A percentile compares a stretch with the other conserved stretches of the same genome.
phyloP scores from a whole-genome alignment of 495 filamentous ascomycete genomes.

The Zalerion maritima region DNA sequence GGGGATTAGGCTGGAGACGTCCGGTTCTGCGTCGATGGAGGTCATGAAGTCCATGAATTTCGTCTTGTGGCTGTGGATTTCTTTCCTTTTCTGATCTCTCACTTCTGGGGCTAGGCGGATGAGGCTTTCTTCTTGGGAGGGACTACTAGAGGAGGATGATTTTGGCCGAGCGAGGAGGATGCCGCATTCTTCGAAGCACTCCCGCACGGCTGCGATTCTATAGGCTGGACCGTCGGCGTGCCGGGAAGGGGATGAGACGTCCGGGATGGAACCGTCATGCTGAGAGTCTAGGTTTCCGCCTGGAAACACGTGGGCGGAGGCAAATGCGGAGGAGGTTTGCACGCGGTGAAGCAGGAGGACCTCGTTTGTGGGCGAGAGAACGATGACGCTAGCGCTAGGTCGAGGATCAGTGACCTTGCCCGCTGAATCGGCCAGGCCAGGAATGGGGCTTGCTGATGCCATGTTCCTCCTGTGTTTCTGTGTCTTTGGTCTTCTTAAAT shows the following conservation, averaged over 20 bases:
- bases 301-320: constrained; percentile 90
- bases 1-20: constrained; percentile 56
- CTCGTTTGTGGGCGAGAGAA: constrained; percentile 75
- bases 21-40: constrained; percentile 43
- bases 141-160: constrained; percentile 28
- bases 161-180: constrained; percentile 58
- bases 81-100: constrained; percentile 49
- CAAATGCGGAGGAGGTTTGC: constrained; percentile 63
- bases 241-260: constrained; percentile 24
- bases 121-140: constrained; percentile 43
- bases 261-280: constrained; percentile 51
- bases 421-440: no score
- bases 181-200: constrained; percentile 91
- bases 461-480: constrained; percentile 4
- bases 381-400: constrained; percentile 48
- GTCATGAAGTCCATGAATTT: constrained; percentile 55
- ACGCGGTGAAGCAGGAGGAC: constrained; percentile 81
- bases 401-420: constrained; percentile 7
- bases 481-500: constrained; percentile 4
- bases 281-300: constrained; percentile 69
- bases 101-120: no score
- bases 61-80: constrained; percentile 44
- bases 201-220: constrained; percentile 65
- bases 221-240: constrained; percentile 59
- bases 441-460: no score